These are phyloP conservation scores for Tulasnella sp. DNA, from an alignment of 768 basidiomycete genomes.

Conservation along the genomic window DNA sequence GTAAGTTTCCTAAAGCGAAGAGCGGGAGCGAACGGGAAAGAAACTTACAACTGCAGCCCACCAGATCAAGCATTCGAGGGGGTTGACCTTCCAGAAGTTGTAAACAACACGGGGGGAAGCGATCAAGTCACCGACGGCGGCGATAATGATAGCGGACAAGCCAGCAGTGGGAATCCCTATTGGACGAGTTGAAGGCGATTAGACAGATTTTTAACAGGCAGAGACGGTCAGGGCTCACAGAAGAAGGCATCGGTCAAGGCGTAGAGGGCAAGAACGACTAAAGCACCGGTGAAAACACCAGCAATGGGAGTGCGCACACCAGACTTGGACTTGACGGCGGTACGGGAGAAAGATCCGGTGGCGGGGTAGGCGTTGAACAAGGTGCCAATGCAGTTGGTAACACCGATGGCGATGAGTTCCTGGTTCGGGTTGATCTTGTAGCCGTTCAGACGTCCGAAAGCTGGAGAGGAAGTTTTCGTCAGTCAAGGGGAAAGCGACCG, in stretches of 20 bases:
- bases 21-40: background rate
- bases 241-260: conserved; percentile 90
- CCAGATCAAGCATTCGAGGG: conserved; percentile 90
- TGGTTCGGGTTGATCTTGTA: conserved; percentile 67
- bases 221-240: conserved; percentile 64
- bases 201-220: conserved; percentile 19
- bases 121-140: conserved; percentile 56
- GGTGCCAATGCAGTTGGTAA: conserved; percentile 78
- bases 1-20: background rate
- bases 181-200: conserved; percentile 28
- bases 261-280: conserved; percentile 91
- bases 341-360: conserved; percentile 98
- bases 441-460: conserved; percentile 89
- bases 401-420: conserved; percentile 90
- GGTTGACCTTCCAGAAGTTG: conserved; percentile 89
- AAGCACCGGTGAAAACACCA: conserved; percentile 76
- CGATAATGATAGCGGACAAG: conserved; percentile 89
- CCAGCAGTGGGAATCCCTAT: conserved; percentile 43
- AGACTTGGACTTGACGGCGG: conserved; percentile 91
- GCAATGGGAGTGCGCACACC: conserved; percentile 95
- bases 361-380: conserved; percentile 91
- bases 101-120: conserved; percentile 78
- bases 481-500: background rate
- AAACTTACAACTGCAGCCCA: conserved; percentile 59
- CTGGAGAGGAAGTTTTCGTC: conserved; percentile 42